Conservation (phyloP, 2,329 filamentous ascomycete genomes). For the Colletotrichum tropicicola region DNA sequence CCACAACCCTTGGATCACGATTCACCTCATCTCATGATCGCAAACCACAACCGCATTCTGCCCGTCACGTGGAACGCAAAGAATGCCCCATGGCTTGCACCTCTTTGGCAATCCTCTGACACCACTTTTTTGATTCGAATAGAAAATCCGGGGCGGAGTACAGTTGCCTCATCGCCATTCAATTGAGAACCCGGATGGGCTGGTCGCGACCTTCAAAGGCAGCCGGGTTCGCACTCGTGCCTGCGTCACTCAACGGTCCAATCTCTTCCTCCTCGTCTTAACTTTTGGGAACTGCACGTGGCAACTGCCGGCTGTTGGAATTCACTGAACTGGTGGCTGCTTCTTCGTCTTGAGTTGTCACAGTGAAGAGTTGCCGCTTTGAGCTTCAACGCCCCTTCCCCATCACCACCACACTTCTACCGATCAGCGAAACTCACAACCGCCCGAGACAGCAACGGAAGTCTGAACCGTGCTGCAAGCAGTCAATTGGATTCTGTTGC, state of each 20-base stretch:
- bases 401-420: no score
- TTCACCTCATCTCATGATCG: neutral
- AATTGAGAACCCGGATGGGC: slow-evolving; percentile 27
- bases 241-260: neutral
- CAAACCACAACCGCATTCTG: neutral
- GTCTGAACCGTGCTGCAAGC: no score
- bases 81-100: neutral
- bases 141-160: slow-evolving; percentile 18
- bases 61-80: neutral
- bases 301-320: neutral
- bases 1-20: neutral
- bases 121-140: slow-evolving; percentile 1
- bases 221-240: slow-evolving; percentile 13
- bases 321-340: neutral
- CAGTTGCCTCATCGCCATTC: slow-evolving; percentile 10
- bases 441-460: no score
- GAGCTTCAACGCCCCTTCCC: neutral
- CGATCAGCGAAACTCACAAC: no score
- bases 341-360: neutral
- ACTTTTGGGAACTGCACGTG: neutral
- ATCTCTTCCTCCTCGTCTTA: neutral
- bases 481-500: no score
- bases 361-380: neutral
- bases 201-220: slow-evolving; percentile 22
- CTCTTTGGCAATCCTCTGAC: neutral